Evolutionary conservation across 2,329 filamentous ascomycete genomes (phyloP).

Genomic region (Cladosporium sp.): DNA sequence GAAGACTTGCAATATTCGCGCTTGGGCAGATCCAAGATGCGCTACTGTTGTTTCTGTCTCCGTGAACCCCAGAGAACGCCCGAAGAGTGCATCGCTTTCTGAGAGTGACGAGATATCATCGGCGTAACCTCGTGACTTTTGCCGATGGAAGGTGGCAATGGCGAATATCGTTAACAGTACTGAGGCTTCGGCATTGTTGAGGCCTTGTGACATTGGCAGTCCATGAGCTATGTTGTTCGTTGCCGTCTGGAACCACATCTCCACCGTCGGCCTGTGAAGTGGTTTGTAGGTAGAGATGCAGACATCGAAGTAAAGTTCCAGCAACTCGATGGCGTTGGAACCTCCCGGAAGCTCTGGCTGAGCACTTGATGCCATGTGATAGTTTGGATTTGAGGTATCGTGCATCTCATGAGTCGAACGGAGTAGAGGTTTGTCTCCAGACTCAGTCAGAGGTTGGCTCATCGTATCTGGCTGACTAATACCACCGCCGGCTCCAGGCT

Average conservation of each 20-base stretch:
- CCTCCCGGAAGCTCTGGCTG: slow-evolving; percentile 28
- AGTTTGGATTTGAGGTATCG: neutral
- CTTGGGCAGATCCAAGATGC: slow-evolving; percentile 16
- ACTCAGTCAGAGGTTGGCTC: slow-evolving; percentile 43
- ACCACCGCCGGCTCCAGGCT: slow-evolving; percentile 19
- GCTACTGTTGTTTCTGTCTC: slow-evolving; percentile 15
- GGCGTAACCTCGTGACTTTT: slow-evolving; percentile 41
- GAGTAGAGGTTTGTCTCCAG: slow-evolving; percentile 49
- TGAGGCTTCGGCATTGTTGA: slow-evolving; percentile 41
- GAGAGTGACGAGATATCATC: slow-evolving; percentile 22
- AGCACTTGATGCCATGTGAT: neutral
- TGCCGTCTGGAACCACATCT: slow-evolving; percentile 37
- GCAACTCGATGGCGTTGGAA: slow-evolving; percentile 37
- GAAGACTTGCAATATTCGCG: slow-evolving; percentile 18
- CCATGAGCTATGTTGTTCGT: slow-evolving; percentile 24
- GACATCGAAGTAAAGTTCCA: slow-evolving; percentile 57
- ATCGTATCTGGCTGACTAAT: neutral
- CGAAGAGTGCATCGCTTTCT: slow-evolving; percentile 9
- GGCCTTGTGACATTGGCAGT: slow-evolving; percentile 22
- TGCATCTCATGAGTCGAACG: slow-evolving; percentile 32
- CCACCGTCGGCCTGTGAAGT: slow-evolving; percentile 51
- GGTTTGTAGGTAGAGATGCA: slow-evolving; percentile 59
- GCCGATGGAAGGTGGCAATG: slow-evolving; percentile 12
- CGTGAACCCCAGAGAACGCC: slow-evolving; percentile 5
- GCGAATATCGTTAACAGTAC: slow-evolving; percentile 14